phyloP scores from a whole-genome alignment of 1,284 basidiomycete species.

The Leccinum fallax region DNA sequence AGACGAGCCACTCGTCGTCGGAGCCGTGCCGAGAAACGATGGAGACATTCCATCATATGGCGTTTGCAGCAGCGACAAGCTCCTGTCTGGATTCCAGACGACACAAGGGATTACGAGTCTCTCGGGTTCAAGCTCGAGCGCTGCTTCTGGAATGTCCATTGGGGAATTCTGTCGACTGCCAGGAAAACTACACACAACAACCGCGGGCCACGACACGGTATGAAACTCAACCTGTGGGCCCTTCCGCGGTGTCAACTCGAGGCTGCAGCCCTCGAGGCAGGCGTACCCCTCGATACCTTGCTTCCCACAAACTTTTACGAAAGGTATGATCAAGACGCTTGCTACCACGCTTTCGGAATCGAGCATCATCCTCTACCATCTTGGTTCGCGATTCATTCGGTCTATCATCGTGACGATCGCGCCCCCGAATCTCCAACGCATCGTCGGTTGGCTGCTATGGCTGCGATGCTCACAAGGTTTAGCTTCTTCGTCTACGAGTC shows the following conservation, averaged over 20 bases:
- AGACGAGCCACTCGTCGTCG: slow-evolving; percentile 41
- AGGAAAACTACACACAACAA: slow-evolving; percentile 18
- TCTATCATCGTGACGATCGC: slow-evolving; percentile 20
- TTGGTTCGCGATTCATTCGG: slow-evolving; percentile 26
- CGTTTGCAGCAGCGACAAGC: slow-evolving; percentile 50
- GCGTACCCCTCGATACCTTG: slow-evolving; percentile 55
- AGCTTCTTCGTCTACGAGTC: slow-evolving; percentile 40
- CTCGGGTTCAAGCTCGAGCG: slow-evolving; percentile 17
- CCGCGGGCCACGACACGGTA: slow-evolving; percentile 38
- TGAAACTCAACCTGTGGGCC: slow-evolving; percentile 62
- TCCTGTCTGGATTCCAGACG: slow-evolving; percentile 52
- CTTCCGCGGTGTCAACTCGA: slow-evolving; percentile 54
- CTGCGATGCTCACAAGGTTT: slow-evolving; percentile 51
- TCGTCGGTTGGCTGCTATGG: slow-evolving; percentile 51
- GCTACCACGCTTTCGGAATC: background rate
- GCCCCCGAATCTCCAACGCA: slow-evolving; percentile 34
- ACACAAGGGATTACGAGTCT: slow-evolving; percentile 3
- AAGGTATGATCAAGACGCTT: slow-evolving; percentile 9
- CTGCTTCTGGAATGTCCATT: slow-evolving; percentile 7
- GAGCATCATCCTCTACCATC: slow-evolving; percentile 5
- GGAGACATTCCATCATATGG: slow-evolving; percentile 61
- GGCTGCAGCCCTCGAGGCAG: slow-evolving; percentile 63
- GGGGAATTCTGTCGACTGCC: slow-evolving; percentile 6
- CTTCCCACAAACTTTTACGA: slow-evolving; percentile 43
- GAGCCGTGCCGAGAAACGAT: slow-evolving; percentile 49